Conservation (phyloP, 306 rosid genomes). For the Alnus glutinosa region DNA sequence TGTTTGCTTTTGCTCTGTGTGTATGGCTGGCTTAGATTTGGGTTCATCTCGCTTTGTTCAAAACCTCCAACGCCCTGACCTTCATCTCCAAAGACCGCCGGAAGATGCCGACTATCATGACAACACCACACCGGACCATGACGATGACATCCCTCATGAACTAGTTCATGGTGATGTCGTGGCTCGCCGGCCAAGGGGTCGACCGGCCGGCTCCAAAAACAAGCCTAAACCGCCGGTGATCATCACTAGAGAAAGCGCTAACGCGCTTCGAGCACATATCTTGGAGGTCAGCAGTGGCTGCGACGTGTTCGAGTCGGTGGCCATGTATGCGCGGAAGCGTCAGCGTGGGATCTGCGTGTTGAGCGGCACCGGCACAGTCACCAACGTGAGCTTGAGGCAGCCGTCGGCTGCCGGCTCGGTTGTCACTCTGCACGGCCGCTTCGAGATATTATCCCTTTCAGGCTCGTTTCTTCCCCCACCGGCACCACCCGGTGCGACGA, state of each 20-base stretch:
- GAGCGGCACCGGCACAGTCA: constrained; percentile 78
- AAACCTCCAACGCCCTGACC: constrained; percentile 72
- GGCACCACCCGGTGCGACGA: constrained; percentile 89
- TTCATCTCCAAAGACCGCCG: constrained; percentile 50
- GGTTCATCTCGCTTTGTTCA: constrained; percentile 88
- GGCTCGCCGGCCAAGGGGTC: constrained; percentile 71
- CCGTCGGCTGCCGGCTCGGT: constrained; percentile 59
- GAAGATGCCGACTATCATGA: constrained; percentile 38
- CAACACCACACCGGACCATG: constrained; percentile 38
- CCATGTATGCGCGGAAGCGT: constrained; percentile 68
- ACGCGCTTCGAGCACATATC: constrained; percentile 88
- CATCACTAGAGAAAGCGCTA: constrained; percentile 85
- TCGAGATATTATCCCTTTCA: constrained; percentile 71
- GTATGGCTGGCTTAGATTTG: constrained; percentile 96
- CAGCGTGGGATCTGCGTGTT: constrained; percentile 94
- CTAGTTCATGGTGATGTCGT: constrained; percentile 52
- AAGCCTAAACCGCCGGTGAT: constrained; percentile 77
- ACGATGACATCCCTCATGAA: constrained; percentile 36
- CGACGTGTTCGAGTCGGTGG: constrained; percentile 82
- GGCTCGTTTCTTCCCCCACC: constrained; percentile 93
- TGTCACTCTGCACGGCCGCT: constrained; percentile 64
- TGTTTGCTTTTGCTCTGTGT: constrained; percentile 45
- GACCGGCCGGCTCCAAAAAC: constrained; percentile 87
- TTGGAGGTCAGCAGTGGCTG: constrained; percentile 78
- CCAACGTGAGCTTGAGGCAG: constrained; percentile 73